Percentiles rank a stretch among this genome's conserved stretches.
phyloP scores from a whole-genome alignment of 2,329 filamentous ascomycete species.

The Alternaria arbusti region DNA sequence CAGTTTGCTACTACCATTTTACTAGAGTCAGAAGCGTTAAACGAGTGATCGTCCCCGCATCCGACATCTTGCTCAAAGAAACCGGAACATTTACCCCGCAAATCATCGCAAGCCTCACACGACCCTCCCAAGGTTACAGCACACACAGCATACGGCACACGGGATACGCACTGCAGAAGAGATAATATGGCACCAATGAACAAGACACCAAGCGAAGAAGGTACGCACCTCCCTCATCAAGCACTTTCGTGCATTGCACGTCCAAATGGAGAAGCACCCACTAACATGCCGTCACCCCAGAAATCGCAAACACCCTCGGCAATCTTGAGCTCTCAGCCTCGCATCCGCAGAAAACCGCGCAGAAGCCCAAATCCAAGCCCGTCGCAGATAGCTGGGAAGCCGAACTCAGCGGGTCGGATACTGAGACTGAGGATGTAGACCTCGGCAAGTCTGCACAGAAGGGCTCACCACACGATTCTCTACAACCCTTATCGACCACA shows the following conservation, averaged over 20 bases:
- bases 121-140: background rate
- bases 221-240: background rate
- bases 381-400: slow-evolving; percentile 81
- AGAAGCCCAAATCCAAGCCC: slow-evolving; percentile 45
- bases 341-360: slow-evolving; percentile 36
- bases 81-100: slow-evolving; percentile 5
- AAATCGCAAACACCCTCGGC: slow-evolving; percentile 47
- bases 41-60: background rate
- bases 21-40: background rate
- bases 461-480: slow-evolving; percentile 11
- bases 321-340: slow-evolving; percentile 46
- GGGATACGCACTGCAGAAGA: background rate
- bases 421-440: slow-evolving; percentile 34
- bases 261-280: background rate
- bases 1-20: background rate
- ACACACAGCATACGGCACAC: background rate
- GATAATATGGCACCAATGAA: slow-evolving; percentile 13
- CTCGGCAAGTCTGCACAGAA: background rate
- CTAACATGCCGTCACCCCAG: slow-evolving; percentile 21
- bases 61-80: background rate
- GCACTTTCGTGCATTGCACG: background rate
- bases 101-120: background rate
- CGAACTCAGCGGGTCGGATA: slow-evolving; percentile 59
- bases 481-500: slow-evolving; percentile 27
- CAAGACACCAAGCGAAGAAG: slow-evolving; percentile 19